Evolutionary conservation across 352 stramenopile species (phyloP).

Genomic region (Phytophthora melonis): DNA sequence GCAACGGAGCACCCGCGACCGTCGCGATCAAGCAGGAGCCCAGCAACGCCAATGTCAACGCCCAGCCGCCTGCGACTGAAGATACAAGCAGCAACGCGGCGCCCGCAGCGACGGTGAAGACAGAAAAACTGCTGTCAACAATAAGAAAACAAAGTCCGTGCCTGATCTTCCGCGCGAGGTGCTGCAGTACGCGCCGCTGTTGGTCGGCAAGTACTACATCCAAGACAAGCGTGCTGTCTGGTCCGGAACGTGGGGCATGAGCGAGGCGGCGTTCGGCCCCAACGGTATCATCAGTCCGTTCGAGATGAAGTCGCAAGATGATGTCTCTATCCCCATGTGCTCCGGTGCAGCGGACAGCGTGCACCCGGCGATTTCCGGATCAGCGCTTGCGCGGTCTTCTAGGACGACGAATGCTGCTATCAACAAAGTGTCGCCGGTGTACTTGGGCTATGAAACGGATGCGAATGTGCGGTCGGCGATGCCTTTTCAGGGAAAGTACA

Average conservation of each 20-base stretch:
- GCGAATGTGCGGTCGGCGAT: conserved; percentile 67
- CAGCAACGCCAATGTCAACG: not conserved
- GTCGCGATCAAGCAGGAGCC: conserved; percentile 32
- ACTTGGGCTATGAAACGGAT: conserved; percentile 76
- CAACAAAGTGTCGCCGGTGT: conserved; percentile 61
- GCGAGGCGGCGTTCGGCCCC: conserved; percentile 74
- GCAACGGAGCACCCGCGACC: conserved; percentile 4
- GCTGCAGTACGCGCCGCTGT: conserved; percentile 73
- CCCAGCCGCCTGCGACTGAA: not conserved
- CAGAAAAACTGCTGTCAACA: conserved; percentile 15
- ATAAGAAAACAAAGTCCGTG: conserved; percentile 24
- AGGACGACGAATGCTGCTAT: conserved; percentile 47
- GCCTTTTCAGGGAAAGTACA: conserved; percentile 86
- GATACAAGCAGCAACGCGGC: conserved; percentile 2
- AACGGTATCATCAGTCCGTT: conserved; percentile 85
- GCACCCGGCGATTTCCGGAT: conserved; percentile 60
- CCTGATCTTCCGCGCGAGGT: conserved; percentile 63
- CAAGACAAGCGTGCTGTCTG: conserved; percentile 85
- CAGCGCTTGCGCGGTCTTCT: conserved; percentile 65
- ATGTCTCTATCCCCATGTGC: conserved; percentile 69
- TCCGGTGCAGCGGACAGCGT: conserved; percentile 41
- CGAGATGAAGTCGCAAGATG: conserved; percentile 90
- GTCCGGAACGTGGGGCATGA: conserved; percentile 88
- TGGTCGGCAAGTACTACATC: conserved; percentile 88
- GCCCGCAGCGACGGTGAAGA: conserved; percentile 26